phyloP scores from a whole-genome alignment of 345 rosid genomes.

The Populus tremula region DNA sequence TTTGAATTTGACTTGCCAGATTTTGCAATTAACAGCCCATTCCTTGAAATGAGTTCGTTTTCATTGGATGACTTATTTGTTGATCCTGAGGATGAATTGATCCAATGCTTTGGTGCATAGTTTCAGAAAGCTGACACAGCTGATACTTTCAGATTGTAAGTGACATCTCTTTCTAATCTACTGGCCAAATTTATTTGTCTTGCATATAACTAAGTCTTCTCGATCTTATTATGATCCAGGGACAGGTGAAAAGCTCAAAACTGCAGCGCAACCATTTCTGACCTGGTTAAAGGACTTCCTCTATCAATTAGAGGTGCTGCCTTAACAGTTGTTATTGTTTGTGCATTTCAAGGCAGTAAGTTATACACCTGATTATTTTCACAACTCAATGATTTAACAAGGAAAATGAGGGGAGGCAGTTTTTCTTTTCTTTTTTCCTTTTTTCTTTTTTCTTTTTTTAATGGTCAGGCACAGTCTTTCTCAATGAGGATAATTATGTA shows the following conservation, averaged over 20 bases:
- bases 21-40: background rate
- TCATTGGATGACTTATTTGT: background rate
- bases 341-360: constrained; percentile 9
- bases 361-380: background rate
- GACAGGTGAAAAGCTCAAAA: background rate
- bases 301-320: constrained; percentile 5
- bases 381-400: background rate
- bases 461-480: background rate
- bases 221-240: constrained; percentile 4
- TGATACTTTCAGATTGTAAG: background rate
- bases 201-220: background rate
- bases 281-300: background rate
- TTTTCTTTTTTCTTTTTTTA: background rate
- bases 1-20: constrained; percentile 29
- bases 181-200: background rate
- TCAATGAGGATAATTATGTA: background rate
- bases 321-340: background rate
- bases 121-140: background rate
- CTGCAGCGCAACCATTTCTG: background rate
- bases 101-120: constrained; percentile 29
- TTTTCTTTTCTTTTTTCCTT: background rate
- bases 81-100: constrained; percentile 19
- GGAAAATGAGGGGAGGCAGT: background rate
- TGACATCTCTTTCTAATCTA: background rate
- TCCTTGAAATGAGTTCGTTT: background rate